Conservation (phyloP, 768 basidiomycete species). For the Panaeolus papilionaceus region DNA sequence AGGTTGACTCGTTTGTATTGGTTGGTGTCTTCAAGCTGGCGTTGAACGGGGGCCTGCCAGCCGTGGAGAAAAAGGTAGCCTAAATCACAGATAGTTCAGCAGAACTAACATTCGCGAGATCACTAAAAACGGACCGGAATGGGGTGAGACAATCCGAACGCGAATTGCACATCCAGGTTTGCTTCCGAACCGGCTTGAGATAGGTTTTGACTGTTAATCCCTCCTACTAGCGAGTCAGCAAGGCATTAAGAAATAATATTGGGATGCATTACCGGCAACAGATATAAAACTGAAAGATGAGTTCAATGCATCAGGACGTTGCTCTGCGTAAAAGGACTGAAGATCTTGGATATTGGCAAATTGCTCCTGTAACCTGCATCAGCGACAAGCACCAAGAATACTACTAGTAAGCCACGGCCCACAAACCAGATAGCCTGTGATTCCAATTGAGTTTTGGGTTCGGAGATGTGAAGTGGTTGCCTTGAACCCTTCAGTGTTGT, state of each 20-base stretch:
- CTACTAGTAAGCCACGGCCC: not conserved
- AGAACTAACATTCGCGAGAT: not conserved
- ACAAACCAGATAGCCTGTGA: slow-evolving; percentile 54
- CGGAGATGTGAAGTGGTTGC: slow-evolving; percentile 37
- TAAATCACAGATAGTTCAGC: slow-evolving; percentile 27
- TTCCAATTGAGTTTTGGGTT: slow-evolving; percentile 53
- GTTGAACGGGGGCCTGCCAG: slow-evolving; percentile 63
- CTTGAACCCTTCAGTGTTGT: slow-evolving; percentile 54
- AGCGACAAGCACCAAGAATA: not conserved
- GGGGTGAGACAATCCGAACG: slow-evolving; percentile 64
- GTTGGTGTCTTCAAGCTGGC: slow-evolving; percentile 47
- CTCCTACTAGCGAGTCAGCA: slow-evolving; percentile 44
- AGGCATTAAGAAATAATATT: not conserved
- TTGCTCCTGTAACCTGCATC: slow-evolving; percentile 34
- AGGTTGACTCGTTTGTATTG: slow-evolving; percentile 44
- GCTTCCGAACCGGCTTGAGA: slow-evolving; percentile 64
- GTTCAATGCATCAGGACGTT: slow-evolving; percentile 51
- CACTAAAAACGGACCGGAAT: slow-evolving; percentile 44
- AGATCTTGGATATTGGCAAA: slow-evolving; percentile 59
- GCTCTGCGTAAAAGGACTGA: slow-evolving; percentile 51
- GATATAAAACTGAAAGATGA: slow-evolving; percentile 60
- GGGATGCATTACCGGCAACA: slow-evolving; percentile 50
- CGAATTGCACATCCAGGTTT: slow-evolving; percentile 67
- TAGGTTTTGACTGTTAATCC: slow-evolving; percentile 59
- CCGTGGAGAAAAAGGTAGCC: slow-evolving; percentile 64